These are phyloP conservation scores for Mycena floridula DNA, from an alignment of 768 basidiomycete species.

Conservation along the genomic window DNA sequence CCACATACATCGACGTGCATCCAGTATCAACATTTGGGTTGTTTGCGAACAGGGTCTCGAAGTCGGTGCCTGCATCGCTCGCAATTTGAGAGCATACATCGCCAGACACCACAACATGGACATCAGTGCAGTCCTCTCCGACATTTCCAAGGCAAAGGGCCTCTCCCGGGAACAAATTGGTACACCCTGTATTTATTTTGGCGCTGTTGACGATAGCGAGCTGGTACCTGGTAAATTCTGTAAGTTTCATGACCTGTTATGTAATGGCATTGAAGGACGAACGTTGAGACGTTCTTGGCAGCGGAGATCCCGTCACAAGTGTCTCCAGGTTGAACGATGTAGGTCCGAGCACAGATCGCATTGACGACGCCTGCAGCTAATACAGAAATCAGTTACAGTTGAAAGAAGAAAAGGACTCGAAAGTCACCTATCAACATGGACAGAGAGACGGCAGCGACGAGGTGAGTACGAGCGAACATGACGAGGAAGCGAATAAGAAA, in stretches of 20 bases:
- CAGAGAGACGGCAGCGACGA: too few relatives aligned
- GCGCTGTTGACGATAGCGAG: slow-evolving; percentile 45
- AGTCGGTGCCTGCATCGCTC: slow-evolving; percentile 30
- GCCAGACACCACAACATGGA: slow-evolving; percentile 38
- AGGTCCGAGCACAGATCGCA: slow-evolving; percentile 39
- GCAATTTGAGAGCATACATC: slow-evolving; percentile 47
- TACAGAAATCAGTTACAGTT: too few relatives aligned
- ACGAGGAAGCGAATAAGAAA: too few relatives aligned
- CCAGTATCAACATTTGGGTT: slow-evolving; percentile 55
- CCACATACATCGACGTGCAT: slow-evolving; percentile 52
- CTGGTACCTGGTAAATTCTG: slow-evolving; percentile 39
- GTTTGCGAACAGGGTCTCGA: slow-evolving; percentile 45
- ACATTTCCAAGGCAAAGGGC: slow-evolving; percentile 54
- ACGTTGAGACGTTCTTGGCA: slow-evolving; percentile 42
- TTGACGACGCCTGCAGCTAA: too few relatives aligned
- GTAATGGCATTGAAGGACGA: slow-evolving; percentile 8
- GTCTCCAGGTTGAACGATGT: slow-evolving; percentile 44
- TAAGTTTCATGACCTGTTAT: background rate
- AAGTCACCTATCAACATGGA: too few relatives aligned
- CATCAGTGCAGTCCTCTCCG: slow-evolving; percentile 50
- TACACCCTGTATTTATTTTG: slow-evolving; percentile 45
- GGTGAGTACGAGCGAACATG: too few relatives aligned
- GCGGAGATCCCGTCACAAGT: slow-evolving; percentile 52
- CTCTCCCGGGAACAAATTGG: slow-evolving; percentile 49
- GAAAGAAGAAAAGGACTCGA: too few relatives aligned